Base-by-base conservation (phyloP, 2,329 filamentous ascomycete genomes). In the Colletotrichum salicis region DNA sequence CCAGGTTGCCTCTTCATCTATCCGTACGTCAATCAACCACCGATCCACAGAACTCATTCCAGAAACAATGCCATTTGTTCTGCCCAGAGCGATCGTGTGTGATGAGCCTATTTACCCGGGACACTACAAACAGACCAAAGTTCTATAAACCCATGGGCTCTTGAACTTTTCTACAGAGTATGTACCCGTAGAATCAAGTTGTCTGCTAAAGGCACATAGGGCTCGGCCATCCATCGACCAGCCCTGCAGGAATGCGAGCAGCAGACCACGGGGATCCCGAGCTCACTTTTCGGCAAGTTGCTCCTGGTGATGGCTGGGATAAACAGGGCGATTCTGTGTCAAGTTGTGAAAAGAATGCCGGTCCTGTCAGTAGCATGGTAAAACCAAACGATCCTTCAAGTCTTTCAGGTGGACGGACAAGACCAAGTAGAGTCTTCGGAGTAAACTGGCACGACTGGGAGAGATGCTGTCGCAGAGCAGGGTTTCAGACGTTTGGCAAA, bases 401-500 rank as follows among this genome's bases (percentile, higher is more conserved):
- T 48, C 33, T 13, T 52, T 57, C 22, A 12, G 22, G 48, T 54
- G 29, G 29, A n/a, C n/a, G 29, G 27, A 57, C 15, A 15, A 57
- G 29, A 33, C 54, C 13, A 35, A 22, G 37, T 13, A 52, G 19
- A 37, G 12, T 19, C 22, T 41, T 27, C 19, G 13, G n/a, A 45
- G 51, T n/a, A 12, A 54, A 64, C 37, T 27, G 52, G n/a, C 24
- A 29, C 24, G 15, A 41, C 37, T 37, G 24, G 51, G 59, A 64
- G 52, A 33, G 61, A 51, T 31, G 61, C 61, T 69, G 67, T 69
- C 61, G 58, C 67, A 59, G 54, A 51, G 60, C 60, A 69, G 56
- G 54, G 67, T 69, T 69, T 69, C 67, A 69, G 67, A 65, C 19
- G 61, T 65, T 65, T 69, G 54, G 61, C 54, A 65, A 69, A 64